Base-by-base conservation (phyloP, 257 asterid genomes). In the Przewalskia tangutica region DNA sequence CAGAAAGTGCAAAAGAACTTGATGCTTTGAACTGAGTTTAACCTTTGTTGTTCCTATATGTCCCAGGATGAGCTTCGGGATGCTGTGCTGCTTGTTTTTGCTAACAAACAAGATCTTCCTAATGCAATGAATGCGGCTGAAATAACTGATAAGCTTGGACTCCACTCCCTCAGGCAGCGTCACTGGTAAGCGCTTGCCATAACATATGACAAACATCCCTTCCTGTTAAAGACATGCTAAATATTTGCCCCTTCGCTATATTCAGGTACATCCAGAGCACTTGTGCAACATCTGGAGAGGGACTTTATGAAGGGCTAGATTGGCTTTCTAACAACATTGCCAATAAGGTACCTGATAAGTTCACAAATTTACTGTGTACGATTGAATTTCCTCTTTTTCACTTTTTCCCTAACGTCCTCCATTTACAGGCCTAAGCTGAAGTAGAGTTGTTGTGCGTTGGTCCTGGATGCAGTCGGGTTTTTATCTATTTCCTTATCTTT, bases 91-190 rank as follows among this genome's bases (percentile, higher is more conserved):
- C 97, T 94, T 83, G 97, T 94, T 66, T 92, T 94, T 85, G 98
- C 98, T 14, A 94, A 92, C 91, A 94, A 92, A 84, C 97, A 94
- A 85, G 98, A 94, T 94, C 98, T 94, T 77, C 98, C 98, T 9
- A 94, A 92, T 85, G 98, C 98, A 82, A 92, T 92, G 98, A 91
- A 90, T 77, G 97, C 97, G 80, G 96, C 98, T 88, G 97, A 93
- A 87, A 93, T 93, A 55, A 94, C 98, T 58, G 97, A 94, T 84
- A 92, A 92, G 87, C 98, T 94, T 85, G 97, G 97, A 60, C 91
- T 94, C 87, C 97, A 92, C 85, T 92, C 98, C 65, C 97, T 94
- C 85, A 83, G 94, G 88, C 98, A 94, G 91, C 95, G 95, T 36
- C 96, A 94, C 92, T 94, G 98, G 98, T 94, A 48, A 73, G 58